Percentiles rank a stretch among this genome's conserved stretches.
These are phyloP conservation scores for Rhodotorula sp. DNA, from an alignment of 1,284 basidiomycete species.

Conservation along the genomic window DNA sequence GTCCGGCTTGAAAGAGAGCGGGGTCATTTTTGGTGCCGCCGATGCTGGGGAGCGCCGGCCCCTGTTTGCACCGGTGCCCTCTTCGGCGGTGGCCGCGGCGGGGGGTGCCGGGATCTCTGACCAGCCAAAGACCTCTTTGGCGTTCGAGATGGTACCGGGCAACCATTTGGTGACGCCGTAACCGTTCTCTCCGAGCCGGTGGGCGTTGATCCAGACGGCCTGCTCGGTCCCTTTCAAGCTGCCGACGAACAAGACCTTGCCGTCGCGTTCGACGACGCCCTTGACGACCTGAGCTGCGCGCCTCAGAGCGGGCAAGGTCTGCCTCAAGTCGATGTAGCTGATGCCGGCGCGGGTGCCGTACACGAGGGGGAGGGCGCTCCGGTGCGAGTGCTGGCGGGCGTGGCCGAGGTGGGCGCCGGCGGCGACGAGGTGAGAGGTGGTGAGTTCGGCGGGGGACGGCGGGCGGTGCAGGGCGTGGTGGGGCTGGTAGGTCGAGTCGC, in stretches of 20 bases:
- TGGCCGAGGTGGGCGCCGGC: constrained; percentile 94
- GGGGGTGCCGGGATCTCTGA: constrained; percentile 31
- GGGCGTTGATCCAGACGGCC: constrained; percentile 74
- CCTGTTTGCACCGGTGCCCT: background rate
- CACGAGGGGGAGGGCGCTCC: constrained; percentile 86
- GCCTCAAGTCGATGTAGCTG: constrained; percentile 92
- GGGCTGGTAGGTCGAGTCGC: constrained; percentile 68
- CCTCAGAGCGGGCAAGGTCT: constrained; percentile 85
- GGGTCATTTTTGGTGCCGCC: constrained; percentile 10
- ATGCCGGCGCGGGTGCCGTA: constrained; percentile 88
- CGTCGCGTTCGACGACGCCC: constrained; percentile 75
- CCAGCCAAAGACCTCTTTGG: constrained; percentile 56
- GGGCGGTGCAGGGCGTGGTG: constrained; percentile 70
- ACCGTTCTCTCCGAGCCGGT: constrained; percentile 69
- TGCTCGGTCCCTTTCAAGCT: constrained; percentile 39
- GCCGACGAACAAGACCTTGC: constrained; percentile 86
- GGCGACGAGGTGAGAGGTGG: constrained; percentile 85
- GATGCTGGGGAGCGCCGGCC: background rate
- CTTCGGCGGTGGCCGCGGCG: background rate
- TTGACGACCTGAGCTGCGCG: constrained; percentile 85
- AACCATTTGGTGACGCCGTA: constrained; percentile 87
- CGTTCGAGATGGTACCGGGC: constrained; percentile 90
- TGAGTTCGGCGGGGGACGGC: constrained; percentile 61
- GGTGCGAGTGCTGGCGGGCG: constrained; percentile 73
- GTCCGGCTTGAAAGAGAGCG: constrained; percentile 41